Conservation (phyloP, 2,329 filamentous ascomycete species). For the Diaporthe nobilis region DNA sequence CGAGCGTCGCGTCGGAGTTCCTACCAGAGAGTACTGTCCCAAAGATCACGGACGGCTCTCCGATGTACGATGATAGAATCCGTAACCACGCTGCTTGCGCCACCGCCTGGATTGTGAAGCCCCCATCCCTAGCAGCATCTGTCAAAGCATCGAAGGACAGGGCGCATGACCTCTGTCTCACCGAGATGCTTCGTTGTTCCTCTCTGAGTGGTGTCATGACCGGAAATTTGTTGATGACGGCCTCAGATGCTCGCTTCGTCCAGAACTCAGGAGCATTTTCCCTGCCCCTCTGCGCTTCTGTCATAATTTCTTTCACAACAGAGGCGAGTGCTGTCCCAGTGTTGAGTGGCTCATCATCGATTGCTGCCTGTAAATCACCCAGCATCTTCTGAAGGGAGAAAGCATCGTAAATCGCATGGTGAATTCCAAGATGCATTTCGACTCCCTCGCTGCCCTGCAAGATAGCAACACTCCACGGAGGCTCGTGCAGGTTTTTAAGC, state of each 20-base stretch:
- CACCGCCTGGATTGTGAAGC: conserved; percentile 82
- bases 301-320: conserved; percentile 59
- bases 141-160: conserved; percentile 65
- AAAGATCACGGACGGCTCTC: conserved; percentile 81
- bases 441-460: conserved; percentile 47
- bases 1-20: conserved; percentile 69
- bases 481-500: conserved; percentile 62
- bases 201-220: conserved; percentile 76
- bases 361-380: conserved; percentile 64
- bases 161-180: conserved; percentile 54
- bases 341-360: conserved; percentile 49
- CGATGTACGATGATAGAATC: conserved; percentile 81
- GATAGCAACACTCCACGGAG: conserved; percentile 75
- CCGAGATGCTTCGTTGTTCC: conserved; percentile 51
- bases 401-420: conserved; percentile 91
- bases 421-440: conserved; percentile 67
- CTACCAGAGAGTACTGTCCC: conserved; percentile 86
- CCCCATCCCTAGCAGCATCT: conserved; percentile 65
- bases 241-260: conserved; percentile 65
- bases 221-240: conserved; percentile 80
- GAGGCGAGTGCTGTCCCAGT: conserved; percentile 46
- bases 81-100: conserved; percentile 85
- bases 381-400: conserved; percentile 78
- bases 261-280: conserved; percentile 70
- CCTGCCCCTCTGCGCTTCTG: conserved; percentile 48